Evolutionary conservation across 768 basidiomycete species (phyloP), one percentile per base, ranked within the genome.

Genomic region (Aureoboletus auriporus): DNA sequence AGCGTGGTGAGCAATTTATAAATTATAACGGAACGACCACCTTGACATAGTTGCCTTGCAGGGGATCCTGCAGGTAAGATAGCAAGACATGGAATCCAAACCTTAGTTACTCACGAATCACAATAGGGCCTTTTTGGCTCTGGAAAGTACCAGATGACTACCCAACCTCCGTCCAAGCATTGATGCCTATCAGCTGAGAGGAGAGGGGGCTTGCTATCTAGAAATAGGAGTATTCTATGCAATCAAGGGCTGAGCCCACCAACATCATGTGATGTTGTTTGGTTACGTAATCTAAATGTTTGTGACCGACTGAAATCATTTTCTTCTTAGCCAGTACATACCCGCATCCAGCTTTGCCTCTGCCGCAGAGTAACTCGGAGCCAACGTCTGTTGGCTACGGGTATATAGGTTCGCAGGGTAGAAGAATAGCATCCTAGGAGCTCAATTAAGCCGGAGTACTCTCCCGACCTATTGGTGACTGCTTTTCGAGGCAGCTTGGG

Each of bases 361-460:
- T 46, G 65, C 20, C 20, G 20, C 68, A 60, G 64, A 69, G 82
- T 69, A 81, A 84, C 84, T 85, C 82, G 73, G 62, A 53, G 69
- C 70, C 69, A 71, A 37, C 46, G 49, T 61, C 28, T 50, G 52
- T 65, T 71, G 69, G 72, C 73, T 61, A 60, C 53, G 79, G 84
- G 84, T 86, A 86, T 65, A 31, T 51, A 61, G 63, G 59, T 52
- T 69, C 66, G 71, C 46, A 61, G 71, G 79, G 72, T 51, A 76
- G 72, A 79, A 52, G 44, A 57, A 67, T 34, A 46, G 56, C 34
- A 36, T 38, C 51, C 35, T 14, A 58, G 42, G 83, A 74, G 76
- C 73, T 70, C 84, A 84, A 84, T 84, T 86, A 86, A 86, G 84
- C 84, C 84, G 84, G 83, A 85, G 83, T 79, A 65, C 70, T 71